Evolutionary conservation across 768 basidiomycete genomes (phyloP).

Genomic region (Tricholoma sp.): DNA sequence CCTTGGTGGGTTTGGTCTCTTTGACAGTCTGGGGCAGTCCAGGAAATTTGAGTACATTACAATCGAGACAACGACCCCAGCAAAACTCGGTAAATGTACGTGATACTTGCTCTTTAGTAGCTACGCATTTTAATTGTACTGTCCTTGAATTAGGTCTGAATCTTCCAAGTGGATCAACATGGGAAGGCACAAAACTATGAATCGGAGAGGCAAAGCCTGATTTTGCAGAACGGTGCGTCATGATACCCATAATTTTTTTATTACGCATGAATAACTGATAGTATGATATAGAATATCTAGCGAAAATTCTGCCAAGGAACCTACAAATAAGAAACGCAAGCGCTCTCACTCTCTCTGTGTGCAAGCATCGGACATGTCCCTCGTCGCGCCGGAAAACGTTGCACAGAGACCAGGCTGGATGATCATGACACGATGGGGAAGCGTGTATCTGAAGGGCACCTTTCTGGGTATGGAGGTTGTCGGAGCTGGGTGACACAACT

Average conservation of each 20-base stretch:
- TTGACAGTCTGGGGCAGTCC: constrained; percentile 60
- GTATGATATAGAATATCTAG: constrained; percentile 22
- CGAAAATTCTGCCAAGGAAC: constrained; percentile 31
- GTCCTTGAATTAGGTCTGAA: constrained; percentile 40
- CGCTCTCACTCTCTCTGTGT: constrained; percentile 24
- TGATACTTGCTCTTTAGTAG: neutral
- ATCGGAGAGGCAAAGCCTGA: constrained; percentile 83
- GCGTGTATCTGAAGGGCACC: constrained; percentile 64
- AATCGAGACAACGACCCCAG: constrained; percentile 55
- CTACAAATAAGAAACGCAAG: constrained; percentile 40
- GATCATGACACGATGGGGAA: constrained; percentile 63
- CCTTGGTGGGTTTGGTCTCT: constrained; percentile 62
- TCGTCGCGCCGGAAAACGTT: no score
- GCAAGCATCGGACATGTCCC: no score
- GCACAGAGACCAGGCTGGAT: constrained; percentile 64
- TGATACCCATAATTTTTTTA: constrained; percentile 5
- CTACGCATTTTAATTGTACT: constrained; percentile 1
- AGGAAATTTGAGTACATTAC: constrained; percentile 73
- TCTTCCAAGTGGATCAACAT: no score
- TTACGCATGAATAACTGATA: neutral
- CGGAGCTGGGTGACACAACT: no score
- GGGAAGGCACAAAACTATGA: constrained; percentile 83
- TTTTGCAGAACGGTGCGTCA: constrained; percentile 53
- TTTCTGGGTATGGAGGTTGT: constrained; percentile 55
- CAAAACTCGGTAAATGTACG: constrained; percentile 60